phyloP scores from a whole-genome alignment of 2,329 filamentous ascomycete species.

The Calonectria pseudoturangicola region DNA sequence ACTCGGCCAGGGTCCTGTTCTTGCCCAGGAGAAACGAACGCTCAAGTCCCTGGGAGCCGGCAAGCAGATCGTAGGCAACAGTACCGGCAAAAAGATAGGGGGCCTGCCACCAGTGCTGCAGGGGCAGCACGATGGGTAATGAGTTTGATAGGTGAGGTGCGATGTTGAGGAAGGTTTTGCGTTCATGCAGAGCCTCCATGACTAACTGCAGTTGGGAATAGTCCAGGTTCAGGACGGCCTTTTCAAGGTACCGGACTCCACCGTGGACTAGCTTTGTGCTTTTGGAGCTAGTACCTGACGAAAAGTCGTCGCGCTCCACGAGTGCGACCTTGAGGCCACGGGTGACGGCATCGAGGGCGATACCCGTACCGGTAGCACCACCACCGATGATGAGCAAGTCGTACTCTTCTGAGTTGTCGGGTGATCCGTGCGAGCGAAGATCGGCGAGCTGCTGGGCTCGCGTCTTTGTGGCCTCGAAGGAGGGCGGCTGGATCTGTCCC shows the following conservation, averaged over 20 bases:
- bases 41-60: conserved; percentile 88
- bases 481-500: conserved; percentile 62
- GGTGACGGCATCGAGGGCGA: conserved; percentile 87
- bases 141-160: conserved; percentile 88
- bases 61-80: conserved; percentile 88
- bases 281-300: conserved; percentile 88
- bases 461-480: conserved; percentile 59
- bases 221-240: conserved; percentile 89
- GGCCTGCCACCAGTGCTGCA: conserved; percentile 89
- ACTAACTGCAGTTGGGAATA: conserved; percentile 89
- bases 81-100: conserved; percentile 83
- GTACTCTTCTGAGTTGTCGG: conserved; percentile 74
- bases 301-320: conserved; percentile 89
- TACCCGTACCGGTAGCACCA: conserved; percentile 86
- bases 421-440: conserved; percentile 58
- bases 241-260: conserved; percentile 89
- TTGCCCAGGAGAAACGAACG: conserved; percentile 88
- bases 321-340: conserved; percentile 86
- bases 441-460: conserved; percentile 64
- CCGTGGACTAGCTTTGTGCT: conserved; percentile 92
- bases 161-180: conserved; percentile 88
- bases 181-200: conserved; percentile 87
- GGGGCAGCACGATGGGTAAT: conserved; percentile 88
- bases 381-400: conserved; percentile 87
- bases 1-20: conserved; percentile 84